Percentiles rank a stretch among this genome's conserved stretches.
These are phyloP conservation scores for Suillus sp. DNA, from an alignment of 768 basidiomycete species.

Conservation along the genomic window DNA sequence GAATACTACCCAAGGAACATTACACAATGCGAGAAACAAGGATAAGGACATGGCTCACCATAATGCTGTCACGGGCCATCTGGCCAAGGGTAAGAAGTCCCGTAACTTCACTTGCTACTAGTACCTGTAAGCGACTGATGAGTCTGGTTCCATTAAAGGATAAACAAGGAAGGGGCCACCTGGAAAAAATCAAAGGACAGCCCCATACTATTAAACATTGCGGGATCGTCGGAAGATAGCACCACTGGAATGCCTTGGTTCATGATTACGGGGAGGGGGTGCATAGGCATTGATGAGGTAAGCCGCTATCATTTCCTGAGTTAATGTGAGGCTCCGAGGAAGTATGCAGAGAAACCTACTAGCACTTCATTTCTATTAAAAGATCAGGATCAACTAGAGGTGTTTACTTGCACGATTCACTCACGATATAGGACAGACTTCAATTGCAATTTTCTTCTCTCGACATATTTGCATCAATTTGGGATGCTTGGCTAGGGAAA, in stretches of 20 bases:
- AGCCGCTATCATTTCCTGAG: slow-evolving; percentile 48
- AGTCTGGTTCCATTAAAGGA: background rate
- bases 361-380: slow-evolving; percentile 65
- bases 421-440: slow-evolving; percentile 53
- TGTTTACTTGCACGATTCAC: slow-evolving; percentile 16
- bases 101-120: slow-evolving; percentile 65
- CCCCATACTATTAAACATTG: slow-evolving; percentile 73
- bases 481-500: slow-evolving; percentile 49
- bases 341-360: slow-evolving; percentile 36
- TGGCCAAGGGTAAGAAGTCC: slow-evolving; percentile 60
- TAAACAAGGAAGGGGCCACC: slow-evolving; percentile 34
- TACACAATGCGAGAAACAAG: slow-evolving; percentile 9
- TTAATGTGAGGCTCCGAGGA: background rate
- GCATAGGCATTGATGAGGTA: slow-evolving; percentile 76
- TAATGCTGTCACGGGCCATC: slow-evolving; percentile 63
- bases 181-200: slow-evolving; percentile 78
- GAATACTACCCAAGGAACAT: slow-evolving; percentile 44
- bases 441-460: slow-evolving; percentile 43
- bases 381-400: background rate
- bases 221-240: slow-evolving; percentile 72
- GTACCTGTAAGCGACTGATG: slow-evolving; percentile 40
- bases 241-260: slow-evolving; percentile 72
- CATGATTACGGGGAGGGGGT: slow-evolving; percentile 65
- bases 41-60: slow-evolving; percentile 36
- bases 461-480: slow-evolving; percentile 45